Percentiles rank a stretch among this genome's conserved stretches.
Evolutionary conservation across 148 eudicot genomes (phyloP).

Genomic region (Fagopyrum tataricum): DNA sequence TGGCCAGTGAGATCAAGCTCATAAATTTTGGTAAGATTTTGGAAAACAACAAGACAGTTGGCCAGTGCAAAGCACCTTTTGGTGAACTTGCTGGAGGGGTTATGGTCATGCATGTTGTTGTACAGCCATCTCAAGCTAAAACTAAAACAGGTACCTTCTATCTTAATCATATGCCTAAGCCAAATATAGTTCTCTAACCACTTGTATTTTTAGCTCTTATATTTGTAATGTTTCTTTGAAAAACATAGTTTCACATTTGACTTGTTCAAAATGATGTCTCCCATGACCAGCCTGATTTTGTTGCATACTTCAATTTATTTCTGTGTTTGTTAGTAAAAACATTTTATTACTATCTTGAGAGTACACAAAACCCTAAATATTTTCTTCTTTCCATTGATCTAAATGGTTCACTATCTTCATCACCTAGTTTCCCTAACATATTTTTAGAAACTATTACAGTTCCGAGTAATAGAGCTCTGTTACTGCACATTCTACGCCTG

Average conservation of each 20-base stretch:
- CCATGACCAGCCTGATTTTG: neutral
- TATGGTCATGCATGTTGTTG: slow-evolving; percentile 94
- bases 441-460: neutral
- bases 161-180: slow-evolving; percentile 1
- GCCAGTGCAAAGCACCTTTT: slow-evolving; percentile 82
- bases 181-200: neutral
- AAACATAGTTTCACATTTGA: neutral
- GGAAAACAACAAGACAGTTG: slow-evolving; percentile 86
- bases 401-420: neutral
- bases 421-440: neutral
- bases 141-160: slow-evolving; percentile 60
- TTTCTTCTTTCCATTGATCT: neutral
- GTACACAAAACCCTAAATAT: neutral
- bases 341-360: neutral
- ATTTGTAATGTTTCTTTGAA: neutral
- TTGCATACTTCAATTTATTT: neutral
- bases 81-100: slow-evolving; percentile 74
- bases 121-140: slow-evolving; percentile 78
- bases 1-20: slow-evolving; percentile 78
- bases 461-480: neutral
- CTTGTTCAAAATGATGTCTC: neutral
- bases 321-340: neutral
- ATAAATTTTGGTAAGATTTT: slow-evolving; percentile 84
- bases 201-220: neutral
- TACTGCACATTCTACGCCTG: neutral